Conservation (phyloP, 2,329 filamentous ascomycete species). For the Lachnellula hyalina region DNA sequence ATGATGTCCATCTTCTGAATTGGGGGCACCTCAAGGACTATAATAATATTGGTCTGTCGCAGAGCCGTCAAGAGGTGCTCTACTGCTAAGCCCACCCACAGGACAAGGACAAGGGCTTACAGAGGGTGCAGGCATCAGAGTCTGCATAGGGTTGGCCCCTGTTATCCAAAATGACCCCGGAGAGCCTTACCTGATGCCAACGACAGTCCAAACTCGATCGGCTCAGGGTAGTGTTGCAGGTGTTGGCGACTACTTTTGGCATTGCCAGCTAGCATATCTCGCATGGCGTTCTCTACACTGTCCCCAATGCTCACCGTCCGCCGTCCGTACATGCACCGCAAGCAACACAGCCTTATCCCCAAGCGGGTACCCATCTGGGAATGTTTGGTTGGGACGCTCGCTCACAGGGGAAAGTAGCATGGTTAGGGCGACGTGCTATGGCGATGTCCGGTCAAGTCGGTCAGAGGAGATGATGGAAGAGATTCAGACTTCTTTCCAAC, state of each 20-base stretch:
- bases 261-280: neutral
- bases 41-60: slow-evolving; percentile 14
- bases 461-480: neutral
- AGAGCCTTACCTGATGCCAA: neutral
- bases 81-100: slow-evolving; percentile 6
- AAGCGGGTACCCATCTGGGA: slow-evolving; percentile 6
- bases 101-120: slow-evolving; percentile 1
- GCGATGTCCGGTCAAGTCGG: slow-evolving; percentile 13
- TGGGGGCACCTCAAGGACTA: slow-evolving; percentile 16
- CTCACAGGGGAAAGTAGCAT: slow-evolving; percentile 8
- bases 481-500: slow-evolving; percentile 7
- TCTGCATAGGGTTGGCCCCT: neutral
- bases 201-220: neutral
- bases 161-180: slow-evolving; percentile 3
- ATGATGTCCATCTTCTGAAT: slow-evolving; percentile 1
- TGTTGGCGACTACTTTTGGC: neutral
- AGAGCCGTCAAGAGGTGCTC: neutral
- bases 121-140: neutral
- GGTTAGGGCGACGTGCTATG: slow-evolving; percentile 8
- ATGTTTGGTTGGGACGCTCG: slow-evolving; percentile 10
- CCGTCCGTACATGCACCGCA: slow-evolving; percentile 6
- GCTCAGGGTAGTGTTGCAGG: neutral
- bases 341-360: slow-evolving; percentile 19
- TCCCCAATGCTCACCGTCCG: slow-evolving; percentile 7
- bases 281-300: neutral